Evolutionary conservation across 306 rosid species (phyloP), one percentile per base, ranked within the genome.

Genomic region (Prunus salicina): DNA sequence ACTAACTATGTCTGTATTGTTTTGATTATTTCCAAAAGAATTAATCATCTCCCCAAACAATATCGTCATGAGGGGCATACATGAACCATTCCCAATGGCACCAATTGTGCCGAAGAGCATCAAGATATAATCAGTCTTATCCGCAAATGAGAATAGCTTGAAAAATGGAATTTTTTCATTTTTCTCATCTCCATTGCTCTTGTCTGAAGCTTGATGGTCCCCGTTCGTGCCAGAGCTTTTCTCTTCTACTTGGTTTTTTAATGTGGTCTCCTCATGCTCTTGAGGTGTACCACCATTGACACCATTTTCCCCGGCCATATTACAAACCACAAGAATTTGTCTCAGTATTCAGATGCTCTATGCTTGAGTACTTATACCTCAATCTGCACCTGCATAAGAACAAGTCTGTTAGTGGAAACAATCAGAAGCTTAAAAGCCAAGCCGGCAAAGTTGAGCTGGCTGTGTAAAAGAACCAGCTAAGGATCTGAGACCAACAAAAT

Each of bases 61-160:
- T 18, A 93, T 6, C 0, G 96, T 86, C 98, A 93, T 91, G 51
- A 91, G 72, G 67, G 97, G 97, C 87, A 88, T 57, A 43, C 85
- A 81, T 70, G 68, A 0, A 2, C 98, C 98, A 67, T 93, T 93
- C 34, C 93, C 98, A 27, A 89, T 7, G 64, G 93, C 97, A 49
- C 97, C 98, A 49, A 89, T 43, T 22, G 87, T 86, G 46, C 98
- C 98, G 41, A 75, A 13, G 3, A 45, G 14, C 97, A 93, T 93
- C 81, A 93, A 63, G 12, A 86, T 20, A 49, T 78, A 46, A 78
- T 93, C 98, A 69, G 86, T 72, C 41, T 87, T 81, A 82, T 93
- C 97, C 25, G 98, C 93, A 76, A 91, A 93, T 18, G 91, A 27
- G 88, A 93, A 93, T 56, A 93, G 83, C 82, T 71, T 93, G 51